Base-by-base conservation (phyloP, 495 filamentous ascomycete genomes). In the Cetradonia linearis region DNA sequence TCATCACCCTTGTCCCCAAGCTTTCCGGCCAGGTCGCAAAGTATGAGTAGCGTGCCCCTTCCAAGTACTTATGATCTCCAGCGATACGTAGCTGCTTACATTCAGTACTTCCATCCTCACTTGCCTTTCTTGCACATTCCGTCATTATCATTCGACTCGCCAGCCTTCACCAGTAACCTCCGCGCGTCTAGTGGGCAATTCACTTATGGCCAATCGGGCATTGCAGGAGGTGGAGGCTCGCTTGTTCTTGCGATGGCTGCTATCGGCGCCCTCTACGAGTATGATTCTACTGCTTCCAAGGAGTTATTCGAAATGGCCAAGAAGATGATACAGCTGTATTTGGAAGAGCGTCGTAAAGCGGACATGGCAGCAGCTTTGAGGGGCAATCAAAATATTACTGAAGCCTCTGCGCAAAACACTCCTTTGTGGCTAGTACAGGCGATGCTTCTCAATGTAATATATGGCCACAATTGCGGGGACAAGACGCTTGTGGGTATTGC, bases 341-440 rank as follows among this genome's bases (percentile, higher is more conserved):
- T 98, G 40, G 94, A 98, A 72, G 93, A 96, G 73, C 82, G 89
- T 54, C 84, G 91, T 47, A 92, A 92, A 71, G 88, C 88, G 33
- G 91, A 94, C 70, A 83, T 94, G 74, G 83, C 88, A 58, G 86
- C 87, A 58, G 86, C 87, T 40, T 77, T 88, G 62, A 85, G 83
- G 64, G 84, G 86, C 30, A 64, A 71, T 4, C 80, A 80, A 65
- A 71, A 80, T 27, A 70, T 77, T 25, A 77, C 80, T 59, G 87
- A 92, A 60, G 81, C 80, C 64, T 78, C 84, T 2, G 77, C 85
- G 47, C 86, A 93, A 64, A 82, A 83, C 40, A 96, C 90, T 14
- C 93, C 93, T 2, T 77, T 96, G 54, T 96, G 93, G 93, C 79
- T 98, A 31, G 89, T 98, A n/a, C 93, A 98, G 68, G 91, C 93